Conservation (phyloP, 352 stramenopile species). For the Globisporangium middletonii region DNA sequence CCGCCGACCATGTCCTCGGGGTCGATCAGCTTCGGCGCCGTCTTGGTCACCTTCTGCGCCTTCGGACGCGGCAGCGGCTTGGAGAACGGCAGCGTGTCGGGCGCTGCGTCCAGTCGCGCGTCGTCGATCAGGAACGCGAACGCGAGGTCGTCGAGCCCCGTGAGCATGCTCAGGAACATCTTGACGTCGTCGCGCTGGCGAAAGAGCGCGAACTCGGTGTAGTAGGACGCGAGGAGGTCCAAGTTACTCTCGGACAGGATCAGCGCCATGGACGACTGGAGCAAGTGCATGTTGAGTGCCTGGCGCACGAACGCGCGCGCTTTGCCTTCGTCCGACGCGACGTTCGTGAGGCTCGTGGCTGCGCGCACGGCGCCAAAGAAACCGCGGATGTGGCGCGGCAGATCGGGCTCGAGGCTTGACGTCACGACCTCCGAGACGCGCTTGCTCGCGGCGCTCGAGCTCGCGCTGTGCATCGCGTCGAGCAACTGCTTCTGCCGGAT, state of each 20-base stretch:
- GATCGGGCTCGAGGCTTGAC: slow-evolving; percentile 61
- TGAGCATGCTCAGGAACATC: slow-evolving; percentile 65
- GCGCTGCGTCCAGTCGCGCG: slow-evolving; percentile 47
- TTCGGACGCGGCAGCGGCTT: slow-evolving; percentile 45
- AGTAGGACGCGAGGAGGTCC: slow-evolving; percentile 74
- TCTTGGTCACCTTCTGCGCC: slow-evolving; percentile 42
- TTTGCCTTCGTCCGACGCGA: slow-evolving; percentile 71
- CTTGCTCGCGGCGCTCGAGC: slow-evolving; percentile 13
- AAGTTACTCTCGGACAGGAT: slow-evolving; percentile 69
- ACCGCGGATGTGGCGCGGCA: slow-evolving; percentile 61
- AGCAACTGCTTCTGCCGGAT: slow-evolving; percentile 65
- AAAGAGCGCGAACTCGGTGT: slow-evolving; percentile 73
- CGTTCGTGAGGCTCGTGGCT: slow-evolving; percentile 53
- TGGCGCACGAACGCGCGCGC: slow-evolving; percentile 71
- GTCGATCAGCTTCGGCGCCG: slow-evolving; percentile 69
- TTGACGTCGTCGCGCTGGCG: slow-evolving; percentile 73
- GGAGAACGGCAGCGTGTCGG: slow-evolving; percentile 70
- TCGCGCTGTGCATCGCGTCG: slow-evolving; percentile 52
- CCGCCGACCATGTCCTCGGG: slow-evolving; percentile 79
- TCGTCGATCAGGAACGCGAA: slow-evolving; percentile 83
- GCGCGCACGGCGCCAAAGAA: slow-evolving; percentile 58
- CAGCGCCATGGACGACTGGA: slow-evolving; percentile 62
- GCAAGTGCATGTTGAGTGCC: slow-evolving; percentile 78
- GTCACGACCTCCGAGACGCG: slow-evolving; percentile 64
- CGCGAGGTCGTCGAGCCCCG: slow-evolving; percentile 54